Evolutionary conservation across 495 filamentous ascomycete species (phyloP), one percentile per base, ranked within the genome.

Genomic region (Aspergillus wentii): DNA sequence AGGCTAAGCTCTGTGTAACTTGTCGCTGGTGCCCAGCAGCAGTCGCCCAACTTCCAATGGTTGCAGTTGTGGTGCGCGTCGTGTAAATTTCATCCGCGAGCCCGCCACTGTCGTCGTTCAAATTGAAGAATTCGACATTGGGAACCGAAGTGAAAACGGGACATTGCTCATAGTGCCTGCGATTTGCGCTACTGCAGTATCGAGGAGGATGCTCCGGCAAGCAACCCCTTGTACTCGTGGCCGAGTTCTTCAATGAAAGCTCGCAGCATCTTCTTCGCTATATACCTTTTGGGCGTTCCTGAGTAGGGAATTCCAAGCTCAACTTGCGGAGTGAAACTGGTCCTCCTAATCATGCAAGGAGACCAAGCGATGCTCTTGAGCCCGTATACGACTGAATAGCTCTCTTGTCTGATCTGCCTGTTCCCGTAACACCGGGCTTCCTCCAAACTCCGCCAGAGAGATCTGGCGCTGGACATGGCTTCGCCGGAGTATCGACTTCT

Each of bases 221-320:
- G 20, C 19, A 43, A 35, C 21, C 22, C 33, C 8, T 49, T 34
- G 10, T 33, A 41, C 9, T 43, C 27, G 23, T 48, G 43, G 4
- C 44, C 44, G 6, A 46, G 31, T 29, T 50, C 47, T 35, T 55
- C 44, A 15, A 43, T 42, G 16, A 55, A 38, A 20, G 45, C 52
- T 16, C 22, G 32, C 9, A 55, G 41, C 44, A 52, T 48, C 17
- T 45, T 42, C 23, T 43, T 38, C 10, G 38, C 40, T 8, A 58
- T 35, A 25, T 49, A 58, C 15, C 19, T 30, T 3, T 46, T 49
- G 15, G 20, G 35, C 8, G 51, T 50, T 1, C 43, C 51, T 52
- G 48, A 58, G 20, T 25, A 51, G 5, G 23, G 37, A 32, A 46
- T 52, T 8, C 44, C 44, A 31, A 34, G 17, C 43, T 54, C 50